These are phyloP conservation scores for Pichia cabralensis DNA, from an alignment of 805 yeast species.

Conservation along the genomic window DNA sequence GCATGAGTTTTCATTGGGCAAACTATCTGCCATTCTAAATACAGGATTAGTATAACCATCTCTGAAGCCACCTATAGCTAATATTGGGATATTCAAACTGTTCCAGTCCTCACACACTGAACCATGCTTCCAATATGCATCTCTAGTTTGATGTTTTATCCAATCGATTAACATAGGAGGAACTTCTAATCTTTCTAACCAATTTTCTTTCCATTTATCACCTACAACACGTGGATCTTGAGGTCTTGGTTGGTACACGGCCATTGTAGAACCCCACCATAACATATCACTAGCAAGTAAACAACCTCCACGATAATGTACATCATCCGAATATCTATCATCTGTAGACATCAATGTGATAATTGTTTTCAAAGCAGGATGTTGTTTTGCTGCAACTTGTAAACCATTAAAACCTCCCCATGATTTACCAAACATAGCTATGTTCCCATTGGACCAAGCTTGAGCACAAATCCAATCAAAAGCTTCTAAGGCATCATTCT, in stretches of 20 bases:
- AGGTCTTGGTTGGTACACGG: conserved; percentile 34
- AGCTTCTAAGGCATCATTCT: conserved; percentile 33
- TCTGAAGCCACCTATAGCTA: conserved; percentile 38
- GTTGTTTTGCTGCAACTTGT: conserved; percentile 37
- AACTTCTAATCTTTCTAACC: conserved; percentile 29
- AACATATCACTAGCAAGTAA: conserved; percentile 35
- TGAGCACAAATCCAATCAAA: conserved; percentile 34
- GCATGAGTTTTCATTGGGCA: conserved; percentile 31
- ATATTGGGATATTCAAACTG: conserved; percentile 32
- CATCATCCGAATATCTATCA: conserved; percentile 38
- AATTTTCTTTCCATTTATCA: conserved; percentile 30
- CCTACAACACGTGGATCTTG: conserved; percentile 35
- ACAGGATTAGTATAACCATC: conserved; percentile 38
- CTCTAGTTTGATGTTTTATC: conserved; percentile 35
- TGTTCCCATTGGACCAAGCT: conserved; percentile 35
- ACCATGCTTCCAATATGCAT: conserved; percentile 39
- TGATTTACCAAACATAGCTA: conserved; percentile 39
- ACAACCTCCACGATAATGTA: conserved; percentile 40
- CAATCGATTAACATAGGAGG: conserved; percentile 34
- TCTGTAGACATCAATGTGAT: conserved; percentile 38
- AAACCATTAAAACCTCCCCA: conserved; percentile 42
- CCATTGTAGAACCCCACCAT: conserved; percentile 43
- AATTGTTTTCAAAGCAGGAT: conserved; percentile 34
- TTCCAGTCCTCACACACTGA: conserved; percentile 33
- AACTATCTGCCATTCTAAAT: conserved; percentile 32